These are phyloP conservation scores for Cornus florida DNA, from an alignment of 148 eudicot genomes.

Conservation along the genomic window DNA sequence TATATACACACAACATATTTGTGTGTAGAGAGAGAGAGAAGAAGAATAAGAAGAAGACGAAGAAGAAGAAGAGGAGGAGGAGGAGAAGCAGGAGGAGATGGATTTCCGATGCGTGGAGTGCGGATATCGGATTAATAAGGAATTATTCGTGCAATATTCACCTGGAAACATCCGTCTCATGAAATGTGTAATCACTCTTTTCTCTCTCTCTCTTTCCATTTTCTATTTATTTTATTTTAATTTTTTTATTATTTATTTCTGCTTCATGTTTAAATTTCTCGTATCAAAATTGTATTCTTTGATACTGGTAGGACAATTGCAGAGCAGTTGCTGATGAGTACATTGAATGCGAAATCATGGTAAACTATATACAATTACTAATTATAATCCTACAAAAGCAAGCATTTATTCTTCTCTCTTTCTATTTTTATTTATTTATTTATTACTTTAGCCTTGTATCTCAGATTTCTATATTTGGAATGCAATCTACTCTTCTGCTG, in stretches of 20 bases:
- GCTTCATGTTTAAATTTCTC: not conserved
- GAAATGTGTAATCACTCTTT: slow-evolving; percentile 48
- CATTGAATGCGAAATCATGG: slow-evolving; percentile 87
- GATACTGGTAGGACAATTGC: slow-evolving; percentile 48
- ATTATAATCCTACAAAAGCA: no score
- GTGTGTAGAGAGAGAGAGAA: no score
- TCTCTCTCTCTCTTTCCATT: not conserved
- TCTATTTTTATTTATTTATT: not conserved
- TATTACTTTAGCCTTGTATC: not conserved
- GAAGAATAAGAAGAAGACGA: no score
- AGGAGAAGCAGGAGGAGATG: not conserved
- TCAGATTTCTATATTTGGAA: no score
- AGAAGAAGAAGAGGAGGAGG: no score
- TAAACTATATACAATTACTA: not conserved
- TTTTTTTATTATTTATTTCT: not conserved
- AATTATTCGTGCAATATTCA: slow-evolving; percentile 75
- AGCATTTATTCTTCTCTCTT: no score
- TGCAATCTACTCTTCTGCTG: not conserved
- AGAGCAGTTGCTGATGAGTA: slow-evolving; percentile 77
- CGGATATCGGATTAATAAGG: slow-evolving; percentile 46
- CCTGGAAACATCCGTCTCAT: slow-evolving; percentile 86
- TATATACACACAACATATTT: no score
- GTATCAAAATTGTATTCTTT: not conserved
- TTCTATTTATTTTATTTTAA: not conserved
- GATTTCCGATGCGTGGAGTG: slow-evolving; percentile 66